Base-by-base conservation (phyloP, 139 green algal species). In the Edaphochlamys debaryana region DNA sequence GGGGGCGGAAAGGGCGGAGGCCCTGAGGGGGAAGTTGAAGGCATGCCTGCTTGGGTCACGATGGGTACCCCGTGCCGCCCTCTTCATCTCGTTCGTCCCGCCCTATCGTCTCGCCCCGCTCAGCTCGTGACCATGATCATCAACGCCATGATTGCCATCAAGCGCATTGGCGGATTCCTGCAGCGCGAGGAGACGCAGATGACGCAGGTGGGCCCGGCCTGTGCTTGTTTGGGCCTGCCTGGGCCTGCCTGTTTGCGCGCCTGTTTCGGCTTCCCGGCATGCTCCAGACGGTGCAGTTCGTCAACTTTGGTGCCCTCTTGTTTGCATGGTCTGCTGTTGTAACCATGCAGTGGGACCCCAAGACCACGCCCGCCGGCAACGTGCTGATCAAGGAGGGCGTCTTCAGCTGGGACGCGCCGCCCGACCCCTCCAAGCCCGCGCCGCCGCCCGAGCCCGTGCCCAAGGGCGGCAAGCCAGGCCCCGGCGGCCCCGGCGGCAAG, bases 71-170 rank as follows among this genome's bases (percentile, higher is more conserved):
- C n/a, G n/a, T n/a, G n/a, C n/a, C n/a, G n/a, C n/a, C n/a, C n/a
- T n/a, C n/a, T n/a, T n/a, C n/a, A n/a, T n/a, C n/a, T n/a, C n/a
- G n/a, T n/a, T n/a, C n/a, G n/a, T n/a, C n/a, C n/a, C n/a, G n/a
- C n/a, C n/a, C n/a, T n/a, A n/a, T n/a, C n/a, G n/a, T n/a, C n/a
- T n/a, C n/a, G n/a, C n/a, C n/a, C 45, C 45, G 9, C 27, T 15
- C 73, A 80, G 73, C 78, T 84, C 1, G 74, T 93, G 68, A 91
- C 84, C 38, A 88, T 85, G 82, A 63, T 92, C 27, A 72, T 93
- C 67, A 95, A 95, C 79, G 92, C 92, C 0, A 71, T 91, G 34
- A 85, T 95, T 27, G 91, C 88, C 25, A 76, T 95, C 50, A 91
- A 89, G 58, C 90, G 91, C 63, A 94, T 94, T 45, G 62, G 70